phyloP scores from a whole-genome alignment of 129 eudicot genomes.

The Lactuca saligna region DNA sequence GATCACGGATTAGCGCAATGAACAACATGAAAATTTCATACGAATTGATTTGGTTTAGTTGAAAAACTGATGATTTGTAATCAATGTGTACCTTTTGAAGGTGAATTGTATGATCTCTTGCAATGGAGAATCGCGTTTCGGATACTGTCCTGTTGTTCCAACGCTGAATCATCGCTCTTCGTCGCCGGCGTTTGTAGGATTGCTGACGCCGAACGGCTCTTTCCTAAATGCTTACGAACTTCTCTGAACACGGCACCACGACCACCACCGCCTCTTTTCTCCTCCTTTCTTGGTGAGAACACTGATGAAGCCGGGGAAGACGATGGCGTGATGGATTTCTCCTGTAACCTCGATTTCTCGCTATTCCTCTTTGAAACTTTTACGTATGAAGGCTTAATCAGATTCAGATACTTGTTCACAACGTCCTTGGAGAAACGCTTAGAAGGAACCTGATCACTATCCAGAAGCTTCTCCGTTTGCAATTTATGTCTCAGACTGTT shows the following conservation, averaged over 20 bases:
- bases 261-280: slow-evolving; percentile 45
- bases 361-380: slow-evolving; percentile 39
- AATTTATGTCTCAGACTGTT: slow-evolving; percentile 58
- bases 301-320: slow-evolving; percentile 56
- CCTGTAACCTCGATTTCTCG: slow-evolving; percentile 40
- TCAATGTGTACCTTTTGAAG: slow-evolving; percentile 33
- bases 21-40: background rate
- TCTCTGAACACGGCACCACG: slow-evolving; percentile 38
- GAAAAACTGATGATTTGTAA: background rate
- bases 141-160: slow-evolving; percentile 64
- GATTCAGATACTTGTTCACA: slow-evolving; percentile 51
- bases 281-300: slow-evolving; percentile 53
- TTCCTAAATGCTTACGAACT: slow-evolving; percentile 50
- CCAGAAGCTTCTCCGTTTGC: slow-evolving; percentile 30
- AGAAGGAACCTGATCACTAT: slow-evolving; percentile 16
- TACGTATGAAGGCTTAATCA: slow-evolving; percentile 54
- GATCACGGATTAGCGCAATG: no score
- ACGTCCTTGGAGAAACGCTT: slow-evolving; percentile 43
- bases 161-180: slow-evolving; percentile 55
- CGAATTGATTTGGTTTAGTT: background rate
- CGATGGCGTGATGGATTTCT: slow-evolving; percentile 44
- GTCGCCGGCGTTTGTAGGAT: slow-evolving; percentile 31
- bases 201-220: slow-evolving; percentile 55
- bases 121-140: slow-evolving; percentile 80
- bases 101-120: slow-evolving; percentile 59